phyloP scores from a whole-genome alignment of 2,329 filamentous ascomycete species.

The Fusarium sarcochroum region DNA sequence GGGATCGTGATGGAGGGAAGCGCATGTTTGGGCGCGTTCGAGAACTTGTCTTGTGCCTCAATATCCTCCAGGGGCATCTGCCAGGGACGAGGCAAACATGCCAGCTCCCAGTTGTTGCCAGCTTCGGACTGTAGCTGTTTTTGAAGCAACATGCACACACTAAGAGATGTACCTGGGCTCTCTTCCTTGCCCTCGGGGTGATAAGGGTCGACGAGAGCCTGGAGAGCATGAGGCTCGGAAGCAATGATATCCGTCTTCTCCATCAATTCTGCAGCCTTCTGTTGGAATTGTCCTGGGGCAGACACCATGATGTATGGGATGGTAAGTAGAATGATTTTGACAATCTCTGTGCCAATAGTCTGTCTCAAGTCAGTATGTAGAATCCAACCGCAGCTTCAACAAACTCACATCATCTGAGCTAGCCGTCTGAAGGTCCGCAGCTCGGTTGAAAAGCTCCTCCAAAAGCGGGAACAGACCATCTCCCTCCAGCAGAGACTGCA shows the following conservation, averaged over 20 bases:
- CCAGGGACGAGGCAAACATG: conserved; percentile 77
- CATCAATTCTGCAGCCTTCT: conserved; percentile 83
- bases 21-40: conserved; percentile 76
- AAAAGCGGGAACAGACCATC: conserved; percentile 89
- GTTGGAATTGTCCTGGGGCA: conserved; percentile 76
- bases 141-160: conserved; percentile 85
- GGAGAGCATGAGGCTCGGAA: conserved; percentile 86
- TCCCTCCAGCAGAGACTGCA: conserved; percentile 84
- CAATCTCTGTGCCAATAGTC: conserved; percentile 85
- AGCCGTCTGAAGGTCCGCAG: conserved; percentile 93
- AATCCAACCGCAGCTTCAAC: neutral
- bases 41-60: conserved; percentile 72
- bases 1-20: conserved; percentile 85
- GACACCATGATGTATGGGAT: conserved; percentile 91
- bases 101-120: conserved; percentile 79
- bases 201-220: conserved; percentile 89
- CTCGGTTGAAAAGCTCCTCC: conserved; percentile 90
- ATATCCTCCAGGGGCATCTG: conserved; percentile 73
- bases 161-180: conserved; percentile 73
- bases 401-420: conserved; percentile 89
- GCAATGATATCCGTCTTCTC: conserved; percentile 97
- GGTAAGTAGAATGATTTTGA: conserved; percentile 96
- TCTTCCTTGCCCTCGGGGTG: conserved; percentile 74
- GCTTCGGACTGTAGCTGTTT: conserved; percentile 87
- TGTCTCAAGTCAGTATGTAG: conserved; percentile 48